These are phyloP conservation scores for Eucalyptus shirleyi DNA, from an alignment of 345 rosid genomes.

Conservation along the genomic window DNA sequence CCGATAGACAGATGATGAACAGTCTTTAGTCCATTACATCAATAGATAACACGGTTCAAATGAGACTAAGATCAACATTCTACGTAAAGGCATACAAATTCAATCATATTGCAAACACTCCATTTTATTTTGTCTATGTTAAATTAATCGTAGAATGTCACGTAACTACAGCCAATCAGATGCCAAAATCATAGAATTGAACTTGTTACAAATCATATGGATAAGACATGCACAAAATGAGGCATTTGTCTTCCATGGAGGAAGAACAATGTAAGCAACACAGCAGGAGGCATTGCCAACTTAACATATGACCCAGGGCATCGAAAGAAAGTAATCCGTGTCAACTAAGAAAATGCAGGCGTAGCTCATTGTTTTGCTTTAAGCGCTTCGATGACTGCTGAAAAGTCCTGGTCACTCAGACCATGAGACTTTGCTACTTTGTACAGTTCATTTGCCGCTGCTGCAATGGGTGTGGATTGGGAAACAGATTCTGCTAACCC, in stretches of 20 bases:
- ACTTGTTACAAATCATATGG: background rate
- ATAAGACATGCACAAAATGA: background rate
- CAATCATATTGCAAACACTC: background rate
- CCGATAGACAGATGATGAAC: background rate
- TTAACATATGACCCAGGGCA: background rate
- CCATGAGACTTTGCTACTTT: constrained; percentile 83
- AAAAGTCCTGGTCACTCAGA: constrained; percentile 73
- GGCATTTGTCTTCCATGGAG: background rate
- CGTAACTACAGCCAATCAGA: background rate
- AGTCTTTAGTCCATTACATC: background rate
- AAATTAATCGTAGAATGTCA: background rate
- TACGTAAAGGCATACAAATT: background rate
- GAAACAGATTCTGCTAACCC: constrained; percentile 90
- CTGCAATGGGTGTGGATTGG: constrained; percentile 80
- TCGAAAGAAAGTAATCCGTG: background rate
- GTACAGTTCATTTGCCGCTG: constrained; percentile 82
- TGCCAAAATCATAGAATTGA: background rate
- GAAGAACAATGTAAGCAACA: background rate
- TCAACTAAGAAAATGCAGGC: background rate
- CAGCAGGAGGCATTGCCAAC: background rate
- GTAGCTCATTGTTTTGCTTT: constrained; percentile 25
- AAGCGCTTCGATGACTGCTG: constrained; percentile 83
- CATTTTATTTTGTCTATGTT: background rate
- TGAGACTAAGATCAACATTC: background rate
- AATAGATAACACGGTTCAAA: background rate